Evolutionary conservation across 2,329 filamentous ascomycete species (phyloP).

Genomic region (Verticillium isaacii): DNA sequence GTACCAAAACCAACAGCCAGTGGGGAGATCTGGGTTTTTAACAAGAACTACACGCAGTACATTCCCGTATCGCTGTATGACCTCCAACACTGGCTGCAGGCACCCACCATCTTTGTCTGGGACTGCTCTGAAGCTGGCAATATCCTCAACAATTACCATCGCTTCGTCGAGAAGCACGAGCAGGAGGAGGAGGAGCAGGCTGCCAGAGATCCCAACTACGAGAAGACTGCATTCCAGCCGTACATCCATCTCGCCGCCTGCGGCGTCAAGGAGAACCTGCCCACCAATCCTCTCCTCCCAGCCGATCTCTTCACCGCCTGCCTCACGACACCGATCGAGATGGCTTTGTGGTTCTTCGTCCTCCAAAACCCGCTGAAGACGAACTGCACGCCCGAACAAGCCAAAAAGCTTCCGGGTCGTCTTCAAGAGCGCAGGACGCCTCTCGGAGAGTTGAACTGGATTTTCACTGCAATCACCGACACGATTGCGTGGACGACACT

Average conservation of each 20-base stretch:
- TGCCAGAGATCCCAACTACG: slow-evolving; percentile 75
- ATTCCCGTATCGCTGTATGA: slow-evolving; percentile 96
- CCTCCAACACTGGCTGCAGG: slow-evolving; percentile 90
- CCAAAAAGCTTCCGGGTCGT: slow-evolving; percentile 83
- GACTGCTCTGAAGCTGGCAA: slow-evolving; percentile 96
- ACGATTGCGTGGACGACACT: slow-evolving; percentile 98
- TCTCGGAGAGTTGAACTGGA: slow-evolving; percentile 96
- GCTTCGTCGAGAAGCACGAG: slow-evolving; percentile 92
- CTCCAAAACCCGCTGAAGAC: slow-evolving; percentile 77
- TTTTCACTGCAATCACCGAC: slow-evolving; percentile 97
- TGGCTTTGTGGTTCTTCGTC: slow-evolving; percentile 94
- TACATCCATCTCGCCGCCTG: slow-evolving; percentile 92
- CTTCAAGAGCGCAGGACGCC: slow-evolving; percentile 91
- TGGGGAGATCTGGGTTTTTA: slow-evolving; percentile 99
- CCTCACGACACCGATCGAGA: slow-evolving; percentile 93
- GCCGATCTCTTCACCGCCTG: slow-evolving; percentile 96
- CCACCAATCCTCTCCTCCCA: slow-evolving; percentile 88
- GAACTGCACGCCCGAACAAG: slow-evolving; percentile 71
- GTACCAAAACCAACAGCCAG: slow-evolving; percentile 93
- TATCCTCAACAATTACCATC: slow-evolving; percentile 90
- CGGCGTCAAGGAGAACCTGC: slow-evolving; percentile 82
- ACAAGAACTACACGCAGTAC: slow-evolving; percentile 97
- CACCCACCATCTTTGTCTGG: slow-evolving; percentile 94
- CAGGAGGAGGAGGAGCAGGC: slow-evolving; percentile 76
- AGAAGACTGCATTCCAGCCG: slow-evolving; percentile 64